Evolutionary conservation across 805 yeast genomes (phyloP).

Genomic region (Wickerhamomyces sydowiorum): DNA sequence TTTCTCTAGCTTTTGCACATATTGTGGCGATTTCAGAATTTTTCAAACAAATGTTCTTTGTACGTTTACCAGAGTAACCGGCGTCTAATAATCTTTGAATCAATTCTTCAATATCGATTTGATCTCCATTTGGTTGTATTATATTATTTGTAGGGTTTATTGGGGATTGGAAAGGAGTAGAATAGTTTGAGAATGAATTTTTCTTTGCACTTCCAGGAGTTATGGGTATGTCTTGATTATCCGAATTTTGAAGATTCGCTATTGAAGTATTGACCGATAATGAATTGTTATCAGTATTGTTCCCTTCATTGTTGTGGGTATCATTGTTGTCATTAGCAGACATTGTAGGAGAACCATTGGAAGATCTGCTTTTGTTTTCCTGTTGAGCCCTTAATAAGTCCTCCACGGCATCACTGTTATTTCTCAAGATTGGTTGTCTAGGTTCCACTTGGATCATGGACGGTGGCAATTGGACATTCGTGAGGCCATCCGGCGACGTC

Average conservation of each 20-base stretch:
- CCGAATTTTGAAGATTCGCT: conserved; percentile 1
- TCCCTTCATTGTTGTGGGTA: conserved; percentile 4
- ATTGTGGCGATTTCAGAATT: conserved; percentile 84
- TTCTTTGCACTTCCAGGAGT: conserved; percentile 16
- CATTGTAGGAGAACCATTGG: not conserved
- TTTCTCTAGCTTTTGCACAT: conserved; percentile 84
- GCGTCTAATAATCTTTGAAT: conserved; percentile 92
- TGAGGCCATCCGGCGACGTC: conserved; percentile 24
- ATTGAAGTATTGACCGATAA: conserved; percentile 3
- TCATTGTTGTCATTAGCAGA: conserved; percentile 1
- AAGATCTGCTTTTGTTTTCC: not conserved
- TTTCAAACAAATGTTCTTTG: conserved; percentile 83
- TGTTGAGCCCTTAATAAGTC: conserved; percentile 8
- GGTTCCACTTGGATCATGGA: conserved; percentile 69
- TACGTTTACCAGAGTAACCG: conserved; percentile 91
- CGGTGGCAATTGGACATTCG: conserved; percentile 44
- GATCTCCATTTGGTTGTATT: conserved; percentile 4
- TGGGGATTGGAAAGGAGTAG: conserved; percentile 21
- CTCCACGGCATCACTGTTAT: conserved; percentile 29
- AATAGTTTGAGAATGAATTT: conserved; percentile 18
- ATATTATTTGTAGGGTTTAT: conserved; percentile 19
- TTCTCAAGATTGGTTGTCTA: conserved; percentile 63
- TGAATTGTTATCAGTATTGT: conserved; percentile 1
- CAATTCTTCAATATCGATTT: conserved; percentile 70
- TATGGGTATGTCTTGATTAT: conserved; percentile 21